Evolutionary conservation across 75 land plant genomes (phyloP), one percentile per base, ranked within the genome.

Genomic region (Pseudotsuga menziesii): DNA sequence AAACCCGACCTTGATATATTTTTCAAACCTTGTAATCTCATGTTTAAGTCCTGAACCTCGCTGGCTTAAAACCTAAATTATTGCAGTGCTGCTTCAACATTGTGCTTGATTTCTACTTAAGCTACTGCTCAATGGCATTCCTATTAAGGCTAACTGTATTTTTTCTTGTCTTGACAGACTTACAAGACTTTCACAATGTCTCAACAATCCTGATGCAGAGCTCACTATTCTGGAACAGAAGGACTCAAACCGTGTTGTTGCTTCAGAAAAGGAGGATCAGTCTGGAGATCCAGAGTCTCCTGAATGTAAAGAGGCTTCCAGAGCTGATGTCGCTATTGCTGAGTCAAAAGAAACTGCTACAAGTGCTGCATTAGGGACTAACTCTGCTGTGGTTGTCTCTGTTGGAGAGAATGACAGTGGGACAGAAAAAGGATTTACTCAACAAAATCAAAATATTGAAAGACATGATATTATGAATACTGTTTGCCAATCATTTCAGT

Each of bases 401-500:
- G 74, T 76, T 64, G 77, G 77, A 35, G 77, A 76, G 29, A 76
- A 76, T 76, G 77, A 76, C 20, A 66, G 72, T 41, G 75, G 39
- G 25, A 32, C 72, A 72, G 75, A 48, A 56, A 73, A 11, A 67
- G 36, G 56, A 54, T 19, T 57, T 52, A 14, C 44, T 14, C 73
- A 56, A 63, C 71, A 76, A 61, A 56, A 58, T 72, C 82, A 66
- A 71, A 77, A 63, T 61, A 20, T 58, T 3, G 73, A 59, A 20
- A 73, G 61, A 23, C 22, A 74, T 66, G 39, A 32, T 7, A 52
- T 48, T 63, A 78, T 25, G 32, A 79, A 56, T 3, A 78, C 48
- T 74, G 59, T 29, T 26, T 57, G 72, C 77, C 79, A 81, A 54
- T 22, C 85, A 57, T 58, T 77, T 75, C 84, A 83, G 57, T 88